Conservation (phyloP, 768 basidiomycete species). For the Solioccasus polychromus region DNA sequence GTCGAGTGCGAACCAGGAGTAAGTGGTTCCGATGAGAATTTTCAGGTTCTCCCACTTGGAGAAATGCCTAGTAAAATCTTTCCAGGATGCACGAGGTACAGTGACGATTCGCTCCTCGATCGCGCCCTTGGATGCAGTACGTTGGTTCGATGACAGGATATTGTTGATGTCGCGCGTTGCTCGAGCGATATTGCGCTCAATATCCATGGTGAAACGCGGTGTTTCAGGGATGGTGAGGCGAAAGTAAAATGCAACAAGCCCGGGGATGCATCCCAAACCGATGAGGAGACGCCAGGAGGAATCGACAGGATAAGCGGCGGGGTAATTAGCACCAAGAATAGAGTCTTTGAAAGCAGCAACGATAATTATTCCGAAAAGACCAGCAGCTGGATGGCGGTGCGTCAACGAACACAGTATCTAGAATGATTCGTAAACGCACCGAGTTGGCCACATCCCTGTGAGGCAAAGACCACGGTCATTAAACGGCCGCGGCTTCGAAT, state of each 20-base stretch:
- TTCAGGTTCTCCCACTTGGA: slow-evolving; percentile 74
- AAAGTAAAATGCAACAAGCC: slow-evolving; percentile 77
- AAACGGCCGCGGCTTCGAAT: slow-evolving; percentile 75
- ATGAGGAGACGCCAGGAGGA: slow-evolving; percentile 83
- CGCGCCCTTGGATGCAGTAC: slow-evolving; percentile 43
- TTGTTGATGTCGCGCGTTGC: slow-evolving; percentile 69
- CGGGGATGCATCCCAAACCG: slow-evolving; percentile 83
- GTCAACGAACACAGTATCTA: not conserved
- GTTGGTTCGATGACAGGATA: slow-evolving; percentile 49
- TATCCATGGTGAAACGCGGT: slow-evolving; percentile 88
- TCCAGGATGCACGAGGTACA: slow-evolving; percentile 60
- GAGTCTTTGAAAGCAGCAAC: slow-evolving; percentile 60
- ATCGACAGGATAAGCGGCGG: slow-evolving; percentile 56
- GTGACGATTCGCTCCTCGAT: slow-evolving; percentile 47
- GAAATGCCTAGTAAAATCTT: slow-evolving; percentile 70
- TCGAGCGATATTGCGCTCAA: slow-evolving; percentile 73
- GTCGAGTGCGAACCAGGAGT: slow-evolving; percentile 90
- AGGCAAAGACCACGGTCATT: slow-evolving; percentile 84
- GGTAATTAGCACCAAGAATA: slow-evolving; percentile 42
- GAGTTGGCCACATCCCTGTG: slow-evolving; percentile 90
- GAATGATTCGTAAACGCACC: slow-evolving; percentile 36
- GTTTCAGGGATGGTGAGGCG: slow-evolving; percentile 91
- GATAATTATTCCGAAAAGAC: slow-evolving; percentile 61
- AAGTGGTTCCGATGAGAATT: slow-evolving; percentile 71
- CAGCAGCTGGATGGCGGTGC: slow-evolving; percentile 44